A percentile compares a stretch with the other conserved stretches of the same genome.
Evolutionary conservation across 805 yeast species (phyloP).

Genomic region (Yamadazyma scolyti): DNA sequence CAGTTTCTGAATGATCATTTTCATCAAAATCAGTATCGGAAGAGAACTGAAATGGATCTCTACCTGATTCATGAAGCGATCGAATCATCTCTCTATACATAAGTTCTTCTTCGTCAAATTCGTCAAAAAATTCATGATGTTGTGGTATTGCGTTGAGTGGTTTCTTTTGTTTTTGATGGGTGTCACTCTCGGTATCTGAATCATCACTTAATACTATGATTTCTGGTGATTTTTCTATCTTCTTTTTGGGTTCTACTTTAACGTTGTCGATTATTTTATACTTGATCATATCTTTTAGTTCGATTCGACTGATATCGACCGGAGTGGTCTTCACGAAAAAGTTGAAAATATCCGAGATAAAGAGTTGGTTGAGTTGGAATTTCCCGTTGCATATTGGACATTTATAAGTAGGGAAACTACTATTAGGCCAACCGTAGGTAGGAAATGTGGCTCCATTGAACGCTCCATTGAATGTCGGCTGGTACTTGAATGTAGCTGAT

Average conservation of each 20-base stretch:
- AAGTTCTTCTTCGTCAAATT: too few relatives aligned
- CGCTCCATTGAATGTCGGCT: too few relatives aligned
- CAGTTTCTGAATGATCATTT: constrained; percentile 8
- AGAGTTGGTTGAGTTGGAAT: constrained; percentile 30
- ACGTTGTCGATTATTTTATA: constrained; percentile 31
- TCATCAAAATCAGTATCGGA: neutral
- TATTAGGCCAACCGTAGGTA: too few relatives aligned
- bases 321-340: constrained; percentile 41
- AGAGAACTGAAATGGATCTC: too few relatives aligned
- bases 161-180: too few relatives aligned
- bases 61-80: too few relatives aligned
- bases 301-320: constrained; percentile 27
- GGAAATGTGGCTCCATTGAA: too few relatives aligned
- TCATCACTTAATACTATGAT: constrained; percentile 30
- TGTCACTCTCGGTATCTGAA: too few relatives aligned
- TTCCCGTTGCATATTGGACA: constrained; percentile 39
- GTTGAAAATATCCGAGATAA: constrained; percentile 37
- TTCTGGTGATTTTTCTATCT: constrained; percentile 15
- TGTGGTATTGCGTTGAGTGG: too few relatives aligned
- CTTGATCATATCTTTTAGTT: constrained; percentile 29
- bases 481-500: constrained; percentile 8
- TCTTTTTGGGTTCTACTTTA: constrained; percentile 1
- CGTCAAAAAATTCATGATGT: too few relatives aligned
- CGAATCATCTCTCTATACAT: too few relatives aligned
- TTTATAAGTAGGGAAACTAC: constrained; percentile 24